Evolutionary conservation across 1,284 basidiomycete genomes (phyloP).

Genomic region (Lignosus rhinocerotis): DNA sequence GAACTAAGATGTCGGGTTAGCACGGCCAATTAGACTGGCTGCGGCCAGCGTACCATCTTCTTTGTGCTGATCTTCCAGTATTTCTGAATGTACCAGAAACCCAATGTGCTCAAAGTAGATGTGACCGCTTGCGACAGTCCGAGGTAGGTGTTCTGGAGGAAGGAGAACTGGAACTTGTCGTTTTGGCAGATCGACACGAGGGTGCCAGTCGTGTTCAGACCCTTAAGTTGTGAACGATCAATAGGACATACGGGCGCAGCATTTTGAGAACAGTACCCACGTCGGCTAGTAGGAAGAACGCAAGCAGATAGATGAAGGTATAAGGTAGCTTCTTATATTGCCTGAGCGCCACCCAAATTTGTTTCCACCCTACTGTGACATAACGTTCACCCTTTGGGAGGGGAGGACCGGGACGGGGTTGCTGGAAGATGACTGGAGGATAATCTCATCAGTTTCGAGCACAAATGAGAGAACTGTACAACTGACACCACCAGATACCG

Average conservation of each 20-base stretch:
- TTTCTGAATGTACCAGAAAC: constrained; percentile 80
- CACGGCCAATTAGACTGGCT: neutral
- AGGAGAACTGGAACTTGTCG: constrained; percentile 71
- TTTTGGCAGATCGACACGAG: constrained; percentile 79
- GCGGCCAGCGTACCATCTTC: constrained; percentile 55
- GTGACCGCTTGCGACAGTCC: constrained; percentile 73
- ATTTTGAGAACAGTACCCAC: constrained; percentile 38
- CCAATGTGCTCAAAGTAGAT: constrained; percentile 67
- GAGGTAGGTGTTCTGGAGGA: constrained; percentile 77
- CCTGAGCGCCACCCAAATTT: constrained; percentile 72
- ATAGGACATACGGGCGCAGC: neutral
- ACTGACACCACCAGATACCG: constrained; percentile 83
- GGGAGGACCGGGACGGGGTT: constrained; percentile 71
- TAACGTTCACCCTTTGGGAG: constrained; percentile 74
- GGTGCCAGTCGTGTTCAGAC: constrained; percentile 77
- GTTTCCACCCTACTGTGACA: constrained; percentile 80
- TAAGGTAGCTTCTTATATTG: constrained; percentile 74
- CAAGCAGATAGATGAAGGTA: constrained; percentile 74
- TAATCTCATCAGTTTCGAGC: neutral
- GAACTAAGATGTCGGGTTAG: constrained; percentile 49
- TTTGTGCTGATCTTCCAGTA: constrained; percentile 77
- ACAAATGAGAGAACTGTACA: neutral
- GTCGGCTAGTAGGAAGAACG: constrained; percentile 79
- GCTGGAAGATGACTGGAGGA: constrained; percentile 70
- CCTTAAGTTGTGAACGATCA: constrained; percentile 40